A percentile compares a stretch with the other conserved stretches of the same genome.
Evolutionary conservation across 2,329 filamentous ascomycete genomes (phyloP).

Genomic region (Basipetospora chlamydospora): DNA sequence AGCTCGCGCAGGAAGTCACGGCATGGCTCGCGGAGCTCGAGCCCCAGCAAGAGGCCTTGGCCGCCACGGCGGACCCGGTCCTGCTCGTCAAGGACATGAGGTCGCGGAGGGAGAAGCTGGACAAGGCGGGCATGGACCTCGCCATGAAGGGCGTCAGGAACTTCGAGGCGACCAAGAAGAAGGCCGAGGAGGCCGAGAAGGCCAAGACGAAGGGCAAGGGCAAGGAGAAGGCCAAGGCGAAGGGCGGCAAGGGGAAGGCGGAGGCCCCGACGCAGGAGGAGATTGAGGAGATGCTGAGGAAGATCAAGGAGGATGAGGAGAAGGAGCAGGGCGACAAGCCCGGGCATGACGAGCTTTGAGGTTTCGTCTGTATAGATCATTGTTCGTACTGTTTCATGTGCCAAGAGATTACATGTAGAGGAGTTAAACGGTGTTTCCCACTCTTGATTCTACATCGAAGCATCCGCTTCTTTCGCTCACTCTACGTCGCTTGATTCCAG

Average conservation of each 20-base stretch:
- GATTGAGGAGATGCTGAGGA: constrained; percentile 33
- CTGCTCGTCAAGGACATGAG: constrained; percentile 59
- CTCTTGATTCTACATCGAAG: too few relatives aligned
- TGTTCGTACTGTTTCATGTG: too few relatives aligned
- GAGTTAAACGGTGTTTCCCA: too few relatives aligned
- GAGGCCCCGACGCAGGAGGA: constrained; percentile 28
- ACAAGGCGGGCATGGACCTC: constrained; percentile 54
- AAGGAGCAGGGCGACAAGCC: constrained; percentile 14
- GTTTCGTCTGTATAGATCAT: too few relatives aligned
- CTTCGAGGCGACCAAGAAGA: constrained; percentile 31
- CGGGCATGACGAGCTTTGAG: constrained; percentile 13
- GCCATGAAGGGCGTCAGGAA: constrained; percentile 53
- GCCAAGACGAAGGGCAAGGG: constrained; percentile 23
- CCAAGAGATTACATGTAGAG: too few relatives aligned
- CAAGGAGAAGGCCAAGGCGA: constrained; percentile 22
- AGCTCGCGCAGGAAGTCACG: constrained; percentile 44
- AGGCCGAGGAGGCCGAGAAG: constrained; percentile 25
- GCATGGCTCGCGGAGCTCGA: constrained; percentile 66
- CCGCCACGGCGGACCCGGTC: constrained; percentile 57
- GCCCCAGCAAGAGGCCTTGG: constrained; percentile 55
- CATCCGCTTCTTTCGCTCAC: too few relatives aligned
- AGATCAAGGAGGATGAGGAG: constrained; percentile 18
- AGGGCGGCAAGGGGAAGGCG: constrained; percentile 19
- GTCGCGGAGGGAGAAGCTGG: constrained; percentile 54
- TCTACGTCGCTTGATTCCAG: too few relatives aligned